Evolutionary conservation across 176 grass and related monocot species (phyloP), one percentile per base, ranked within the genome.

Genomic region (Themeda triandra): DNA sequence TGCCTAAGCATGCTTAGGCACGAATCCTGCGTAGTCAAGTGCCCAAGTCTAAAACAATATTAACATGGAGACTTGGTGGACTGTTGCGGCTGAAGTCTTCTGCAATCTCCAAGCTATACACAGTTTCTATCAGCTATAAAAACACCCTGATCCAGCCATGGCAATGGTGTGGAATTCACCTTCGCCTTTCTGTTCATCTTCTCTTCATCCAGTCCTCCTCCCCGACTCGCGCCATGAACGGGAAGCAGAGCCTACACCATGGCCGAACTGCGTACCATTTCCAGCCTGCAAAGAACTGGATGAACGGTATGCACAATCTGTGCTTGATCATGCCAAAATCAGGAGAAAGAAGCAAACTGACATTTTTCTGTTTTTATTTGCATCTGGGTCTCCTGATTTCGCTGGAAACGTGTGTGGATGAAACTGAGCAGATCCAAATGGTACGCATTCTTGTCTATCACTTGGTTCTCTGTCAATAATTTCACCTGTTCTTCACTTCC

Each of bases 211-310:
- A 58, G n/a, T n/a, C 59, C 2, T 78, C 33, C 48, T 58, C 45
- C 48, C 14, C 32, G 10, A 41, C 36, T 29, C 15, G 19, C 32
- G 66, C 48, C 66, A 82, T 82, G 80, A 28, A 71, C 66, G 33
- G 48, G 3, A 58, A 71, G 32, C 48, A 59, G 66, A 9, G 6
- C 0, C 36, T n/a, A 33, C 63, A 24, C 6, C 25, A 48, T 31
- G 86, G 79, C 51, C 87, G 90, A 76, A 94, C 87, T 14, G 84
- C 92, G 44, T 94, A 85, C 82, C 92, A 94, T 60, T 92, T 94
- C 72, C 92, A 94, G 35, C 87, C 92, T 24, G 46, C 87, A 13
- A 89, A 84, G 84, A 88, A 94, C 63, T 94, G 92, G 92, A 84
- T 92, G 7, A 94, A 94, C 25, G 92, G 92, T 94, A 85, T 4